Base-by-base conservation (phyloP, 2,329 filamentous ascomycete species). In the Aspergillus quadrilineatus region DNA sequence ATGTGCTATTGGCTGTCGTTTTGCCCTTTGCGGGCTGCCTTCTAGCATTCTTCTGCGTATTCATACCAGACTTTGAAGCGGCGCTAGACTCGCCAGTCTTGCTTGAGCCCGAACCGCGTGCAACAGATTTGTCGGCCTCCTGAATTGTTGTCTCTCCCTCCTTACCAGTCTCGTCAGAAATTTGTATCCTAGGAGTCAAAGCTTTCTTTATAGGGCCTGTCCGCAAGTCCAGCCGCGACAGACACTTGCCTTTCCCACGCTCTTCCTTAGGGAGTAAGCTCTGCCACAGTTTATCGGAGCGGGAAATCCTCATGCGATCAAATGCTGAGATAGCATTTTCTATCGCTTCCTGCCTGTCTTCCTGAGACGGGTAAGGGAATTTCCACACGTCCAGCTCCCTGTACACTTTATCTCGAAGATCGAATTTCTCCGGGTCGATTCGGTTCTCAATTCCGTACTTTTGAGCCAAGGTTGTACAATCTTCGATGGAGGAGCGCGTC, bases 251-350 rank as follows among this genome's bases (percentile, higher is more conserved):
- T 65, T 86, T 85, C 44, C 82, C 82, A 60, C 85, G 79, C 64
- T 87, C 84, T 49, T 83, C 79, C 63, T 79, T 79, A 6, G 83
- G 83, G 54, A 87, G 75, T 57, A 88, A 74, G 61, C 77, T 77
- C 71, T 88, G 84, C 85, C 85, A 88, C 17, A 84, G 72, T 65
- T 81, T 81, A 65, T 87, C 85, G 37, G 81, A 78, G 60, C 82
- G 82, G 6, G 81, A 79, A 15, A 87, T 73, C 29, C 85, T 78
- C 71, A 83, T 77, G 52, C 85, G 79, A 69, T 88, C 85, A 68
- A 84, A 87, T 43, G 85, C 83, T 52, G 80, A 81, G 64, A 87
- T 81, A 53, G 85, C 84, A 70, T 82, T 82, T 60, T 86, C 81
- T 64, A 87, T 83, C 29, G 84, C 85, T 52, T 79, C 74, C 59